phyloP scores from a whole-genome alignment of 805 yeast species.

The Metschnikowia shivogae region DNA sequence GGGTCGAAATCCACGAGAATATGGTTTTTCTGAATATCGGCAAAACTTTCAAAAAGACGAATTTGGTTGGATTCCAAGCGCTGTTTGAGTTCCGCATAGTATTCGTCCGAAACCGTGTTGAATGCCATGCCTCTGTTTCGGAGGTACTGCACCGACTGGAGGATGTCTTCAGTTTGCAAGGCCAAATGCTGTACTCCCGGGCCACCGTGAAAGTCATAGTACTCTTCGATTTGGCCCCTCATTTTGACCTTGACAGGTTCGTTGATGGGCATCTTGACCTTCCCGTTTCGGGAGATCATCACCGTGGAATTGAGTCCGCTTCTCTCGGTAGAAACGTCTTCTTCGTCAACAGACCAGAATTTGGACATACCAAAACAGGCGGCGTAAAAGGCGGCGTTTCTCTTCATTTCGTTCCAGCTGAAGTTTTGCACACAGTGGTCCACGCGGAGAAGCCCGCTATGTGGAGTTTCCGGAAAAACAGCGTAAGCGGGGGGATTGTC shows the following conservation, averaged over 20 bases:
- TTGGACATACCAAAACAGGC: slow-evolving; percentile 66
- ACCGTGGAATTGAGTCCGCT: slow-evolving; percentile 72
- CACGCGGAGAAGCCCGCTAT: slow-evolving; percentile 40
- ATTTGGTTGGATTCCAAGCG: slow-evolving; percentile 44
- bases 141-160: slow-evolving; percentile 51
- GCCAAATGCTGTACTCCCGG: slow-evolving; percentile 88
- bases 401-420: slow-evolving; percentile 62
- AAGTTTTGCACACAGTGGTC: slow-evolving; percentile 85
- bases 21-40: slow-evolving; percentile 45
- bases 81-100: slow-evolving; percentile 49
- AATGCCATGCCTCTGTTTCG: slow-evolving; percentile 65
- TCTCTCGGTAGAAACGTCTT: slow-evolving; percentile 62
- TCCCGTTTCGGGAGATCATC: slow-evolving; percentile 64
- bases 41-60: slow-evolving; percentile 49
- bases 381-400: slow-evolving; percentile 57
- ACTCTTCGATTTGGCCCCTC: slow-evolving; percentile 80
- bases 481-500: slow-evolving; percentile 70
- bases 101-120: slow-evolving; percentile 52
- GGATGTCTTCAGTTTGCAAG: slow-evolving; percentile 56
- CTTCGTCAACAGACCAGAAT: slow-evolving; percentile 84
- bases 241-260: slow-evolving; percentile 72
- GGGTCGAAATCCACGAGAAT: slow-evolving; percentile 77
- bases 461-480: slow-evolving; percentile 56
- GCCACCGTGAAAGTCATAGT: slow-evolving; percentile 67
- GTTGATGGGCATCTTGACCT: slow-evolving; percentile 75